A percentile compares a stretch with the other conserved stretches of the same genome.
Conservation (phyloP, 1,284 basidiomycete species). For the Earliella scabrosa region DNA sequence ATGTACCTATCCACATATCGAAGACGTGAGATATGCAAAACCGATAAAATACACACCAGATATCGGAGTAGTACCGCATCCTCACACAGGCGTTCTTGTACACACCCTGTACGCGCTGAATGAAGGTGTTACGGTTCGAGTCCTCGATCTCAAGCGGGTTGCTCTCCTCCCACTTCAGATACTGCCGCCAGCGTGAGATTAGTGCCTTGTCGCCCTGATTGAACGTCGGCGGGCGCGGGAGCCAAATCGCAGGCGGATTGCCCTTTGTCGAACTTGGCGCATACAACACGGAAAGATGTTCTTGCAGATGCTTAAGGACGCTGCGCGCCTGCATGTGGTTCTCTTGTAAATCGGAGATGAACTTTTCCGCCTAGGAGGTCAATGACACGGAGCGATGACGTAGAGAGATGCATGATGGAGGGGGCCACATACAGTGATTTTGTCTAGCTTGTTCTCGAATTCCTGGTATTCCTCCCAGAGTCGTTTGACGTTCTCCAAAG, state of each 20-base stretch:
- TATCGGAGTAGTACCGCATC: constrained; percentile 95
- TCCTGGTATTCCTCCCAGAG: constrained; percentile 96
- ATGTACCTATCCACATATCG: constrained; percentile 84
- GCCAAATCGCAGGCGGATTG: constrained; percentile 51
- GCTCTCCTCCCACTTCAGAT: constrained; percentile 94
- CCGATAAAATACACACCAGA: constrained; percentile 67
- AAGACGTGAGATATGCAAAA: neutral
- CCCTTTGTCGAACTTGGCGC: constrained; percentile 50
- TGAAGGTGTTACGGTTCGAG: constrained; percentile 69
- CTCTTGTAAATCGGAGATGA: constrained; percentile 84
- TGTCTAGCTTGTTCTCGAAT: constrained; percentile 92
- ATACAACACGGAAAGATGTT: constrained; percentile 69
- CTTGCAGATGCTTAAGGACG: constrained; percentile 83
- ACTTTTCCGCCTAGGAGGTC: constrained; percentile 81
- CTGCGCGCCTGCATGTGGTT: constrained; percentile 94
- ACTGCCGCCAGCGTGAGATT: constrained; percentile 87
- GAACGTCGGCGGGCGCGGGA: constrained; percentile 81
- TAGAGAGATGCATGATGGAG: neutral
- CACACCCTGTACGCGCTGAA: constrained; percentile 79
- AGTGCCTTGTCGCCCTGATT: constrained; percentile 73
- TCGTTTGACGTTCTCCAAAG: constrained; percentile 90
- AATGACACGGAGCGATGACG: neutral
- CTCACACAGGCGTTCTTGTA: constrained; percentile 88
- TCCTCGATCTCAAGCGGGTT: constrained; percentile 96
- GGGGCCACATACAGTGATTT: constrained; percentile 66